Conservation (phyloP, 805 yeast genomes). For the Teunomyces stri region DNA sequence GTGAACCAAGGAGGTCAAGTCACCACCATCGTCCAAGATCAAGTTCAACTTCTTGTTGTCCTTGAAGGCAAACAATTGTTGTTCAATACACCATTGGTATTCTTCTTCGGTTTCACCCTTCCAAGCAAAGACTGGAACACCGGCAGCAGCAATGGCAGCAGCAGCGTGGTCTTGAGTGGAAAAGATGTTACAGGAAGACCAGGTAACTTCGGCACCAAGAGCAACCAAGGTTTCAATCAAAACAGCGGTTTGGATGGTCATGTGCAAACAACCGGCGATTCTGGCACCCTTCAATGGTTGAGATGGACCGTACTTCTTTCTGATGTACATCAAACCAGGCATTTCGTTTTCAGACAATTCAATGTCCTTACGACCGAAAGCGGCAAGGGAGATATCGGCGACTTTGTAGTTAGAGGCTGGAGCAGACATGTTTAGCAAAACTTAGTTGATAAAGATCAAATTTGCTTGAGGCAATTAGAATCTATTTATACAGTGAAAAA, state of each 20-base stretch:
- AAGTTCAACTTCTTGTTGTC: constrained; percentile 92
- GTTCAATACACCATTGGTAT: constrained; percentile 98
- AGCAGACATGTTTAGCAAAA: constrained; percentile 29
- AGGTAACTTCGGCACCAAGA: constrained; percentile 98
- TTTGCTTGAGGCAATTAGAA: neutral
- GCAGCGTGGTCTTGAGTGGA: constrained; percentile 99
- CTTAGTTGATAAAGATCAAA: neutral
- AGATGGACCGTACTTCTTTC: constrained; percentile 83
- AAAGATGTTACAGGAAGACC: constrained; percentile 99
- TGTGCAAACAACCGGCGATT: constrained; percentile 98
- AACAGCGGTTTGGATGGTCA: constrained; percentile 99
- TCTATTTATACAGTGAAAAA: neutral
- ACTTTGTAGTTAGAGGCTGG: constrained; percentile 77
- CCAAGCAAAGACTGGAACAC: constrained; percentile 99
- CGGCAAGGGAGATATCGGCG: constrained; percentile 97
- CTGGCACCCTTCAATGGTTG: constrained; percentile 99
- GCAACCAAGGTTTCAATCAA: constrained; percentile 96
- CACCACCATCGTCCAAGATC: constrained; percentile 99
- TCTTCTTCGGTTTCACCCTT: constrained; percentile 99
- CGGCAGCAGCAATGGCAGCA: constrained; percentile 99
- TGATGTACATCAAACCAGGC: constrained; percentile 99
- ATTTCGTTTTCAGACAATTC: constrained; percentile 98
- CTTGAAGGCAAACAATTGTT: constrained; percentile 97
- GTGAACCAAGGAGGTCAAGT: constrained; percentile 93
- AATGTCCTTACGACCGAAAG: constrained; percentile 99